phyloP scores from a whole-genome alignment of 2,329 filamentous ascomycete species.

The Cladosporium sp. region DNA sequence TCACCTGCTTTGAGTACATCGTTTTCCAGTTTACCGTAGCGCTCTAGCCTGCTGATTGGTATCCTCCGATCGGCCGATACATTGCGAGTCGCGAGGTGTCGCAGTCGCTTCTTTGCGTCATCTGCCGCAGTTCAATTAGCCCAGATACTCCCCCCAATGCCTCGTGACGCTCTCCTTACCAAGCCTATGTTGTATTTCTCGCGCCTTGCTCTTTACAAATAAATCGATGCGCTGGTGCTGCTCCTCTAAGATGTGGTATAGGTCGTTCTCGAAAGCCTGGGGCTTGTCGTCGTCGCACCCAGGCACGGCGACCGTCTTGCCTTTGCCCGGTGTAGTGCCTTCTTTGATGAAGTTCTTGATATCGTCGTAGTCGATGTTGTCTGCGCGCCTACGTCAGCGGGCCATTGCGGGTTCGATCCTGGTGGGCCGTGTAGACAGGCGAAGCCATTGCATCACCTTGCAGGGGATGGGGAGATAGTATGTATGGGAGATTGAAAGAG shows the following conservation, averaged over 20 bases:
- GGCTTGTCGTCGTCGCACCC: slow-evolving; percentile 56
- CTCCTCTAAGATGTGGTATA: slow-evolving; percentile 65
- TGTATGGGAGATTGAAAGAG: neutral
- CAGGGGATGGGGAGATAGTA: neutral
- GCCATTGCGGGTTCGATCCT: slow-evolving; percentile 12
- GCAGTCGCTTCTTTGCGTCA: slow-evolving; percentile 27
- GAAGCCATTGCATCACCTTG: slow-evolving; percentile 6
- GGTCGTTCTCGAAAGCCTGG: slow-evolving; percentile 64
- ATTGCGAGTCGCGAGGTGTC: slow-evolving; percentile 22
- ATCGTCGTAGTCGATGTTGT: slow-evolving; percentile 87
- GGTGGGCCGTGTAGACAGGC: slow-evolving; percentile 3
- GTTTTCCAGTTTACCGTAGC: slow-evolving; percentile 48
- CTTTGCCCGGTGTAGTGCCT: slow-evolving; percentile 68
- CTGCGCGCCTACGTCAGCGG: slow-evolving; percentile 37
- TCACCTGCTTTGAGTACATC: slow-evolving; percentile 58
- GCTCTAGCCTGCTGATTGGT: slow-evolving; percentile 44
- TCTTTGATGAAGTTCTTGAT: slow-evolving; percentile 81
- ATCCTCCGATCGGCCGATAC: slow-evolving; percentile 30
- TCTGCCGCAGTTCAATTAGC: slow-evolving; percentile 13
- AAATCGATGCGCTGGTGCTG: slow-evolving; percentile 75
- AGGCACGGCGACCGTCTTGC: slow-evolving; percentile 68
- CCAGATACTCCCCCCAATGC: neutral
- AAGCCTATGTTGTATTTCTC: slow-evolving; percentile 69
- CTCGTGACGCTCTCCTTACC: neutral
- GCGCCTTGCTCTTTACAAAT: slow-evolving; percentile 75